A percentile compares a stretch with the other conserved stretches of the same genome.
These are phyloP conservation scores for Byssothecium circinans DNA, from an alignment of 2,329 filamentous ascomycete genomes.

Conservation along the genomic window DNA sequence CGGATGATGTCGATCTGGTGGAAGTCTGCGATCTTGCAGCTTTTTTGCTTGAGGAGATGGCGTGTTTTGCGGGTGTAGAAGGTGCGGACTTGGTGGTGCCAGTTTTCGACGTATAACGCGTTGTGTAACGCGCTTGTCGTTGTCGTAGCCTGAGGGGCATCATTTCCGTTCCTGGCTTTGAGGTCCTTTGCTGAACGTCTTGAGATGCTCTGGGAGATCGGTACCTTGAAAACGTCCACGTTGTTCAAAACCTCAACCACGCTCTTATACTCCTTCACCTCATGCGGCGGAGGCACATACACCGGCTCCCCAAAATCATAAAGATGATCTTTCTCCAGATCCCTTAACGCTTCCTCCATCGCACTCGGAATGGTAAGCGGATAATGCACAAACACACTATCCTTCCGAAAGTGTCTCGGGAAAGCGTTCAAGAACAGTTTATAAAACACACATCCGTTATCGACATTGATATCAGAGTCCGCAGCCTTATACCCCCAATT, in stretches of 20 bases:
- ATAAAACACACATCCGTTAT: conserved; percentile 83
- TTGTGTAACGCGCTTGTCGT: conserved; percentile 47
- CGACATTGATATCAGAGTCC: conserved; percentile 70
- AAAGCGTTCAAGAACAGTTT: conserved; percentile 80
- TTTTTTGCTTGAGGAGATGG: conserved; percentile 65
- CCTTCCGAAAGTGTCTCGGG: conserved; percentile 74
- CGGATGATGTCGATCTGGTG: conserved; percentile 71
- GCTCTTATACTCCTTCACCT: conserved; percentile 63
- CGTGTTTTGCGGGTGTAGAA: conserved; percentile 69
- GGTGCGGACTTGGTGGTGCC: conserved; percentile 63
- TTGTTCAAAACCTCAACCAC: conserved; percentile 65
- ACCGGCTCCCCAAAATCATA: conserved; percentile 70
- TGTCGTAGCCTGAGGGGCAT: conserved; percentile 28
- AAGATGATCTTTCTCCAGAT: conserved; percentile 65
- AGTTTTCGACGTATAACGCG: conserved; percentile 63
- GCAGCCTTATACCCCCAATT: conserved; percentile 83
- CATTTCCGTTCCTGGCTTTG: conserved; percentile 3
- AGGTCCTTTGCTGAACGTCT: conserved; percentile 47
- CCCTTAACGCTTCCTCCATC: conserved; percentile 69
- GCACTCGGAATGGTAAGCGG: conserved; percentile 71
- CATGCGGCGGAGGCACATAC: conserved; percentile 49
- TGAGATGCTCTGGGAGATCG: conserved; percentile 67
- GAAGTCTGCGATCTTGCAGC: conserved; percentile 62
- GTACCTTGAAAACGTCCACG: conserved; percentile 63
- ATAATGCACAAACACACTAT: conserved; percentile 82